Evolutionary conservation across 352 stramenopile genomes (phyloP), one percentile per base, ranked within the genome.

Genomic region (Pythium volutum): DNA sequence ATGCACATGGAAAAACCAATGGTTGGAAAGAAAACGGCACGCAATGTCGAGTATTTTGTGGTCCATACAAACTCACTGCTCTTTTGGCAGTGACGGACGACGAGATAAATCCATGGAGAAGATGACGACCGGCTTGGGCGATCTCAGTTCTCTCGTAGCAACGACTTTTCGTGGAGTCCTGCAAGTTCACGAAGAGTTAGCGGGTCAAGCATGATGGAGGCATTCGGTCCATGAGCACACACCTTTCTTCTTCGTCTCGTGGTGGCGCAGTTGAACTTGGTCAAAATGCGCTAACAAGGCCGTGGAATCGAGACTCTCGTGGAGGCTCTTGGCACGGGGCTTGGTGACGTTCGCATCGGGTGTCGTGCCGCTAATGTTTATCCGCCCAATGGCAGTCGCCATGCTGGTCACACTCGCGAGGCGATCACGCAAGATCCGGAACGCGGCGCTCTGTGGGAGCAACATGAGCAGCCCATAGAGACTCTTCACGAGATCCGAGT

Each of bases 381-480:
- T 88, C 62, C 77, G 78, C 14, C 77, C 84, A 34, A 95, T 93
- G 3, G 84, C 79, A 18, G 82, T 94, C 20, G 87, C 81, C 87
- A 95, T 95, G 64, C 87, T 92, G 25, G 87, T 95, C 25, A 95
- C 84, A 57, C 83, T 92, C 20, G 86, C 84, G 14, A 95, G 69
- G 15, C 87, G 84, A 45, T 95, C 87, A 12, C 87, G 82, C 18
- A 95, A 60, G 50, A 93, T 91, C 18, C 83, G 79, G 60, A 94
- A 95, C 5, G 87, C 87, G 11, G 87, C 75, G 55, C 87, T 95
- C 50, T 99, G 97, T 8, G 97, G 97, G 5, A 99, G 68, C 34
- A 99, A 78, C 95, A 99, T 99, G 20, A 99, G 70, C 27, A 99
- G 74, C 5, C 97, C 97, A 64, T 99, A 99, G 16, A 99, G 77